A percentile compares a stretch with the other conserved stretches of the same genome.
Conservation (phyloP, 805 yeast genomes). For the Jamesozyma gamospora region DNA sequence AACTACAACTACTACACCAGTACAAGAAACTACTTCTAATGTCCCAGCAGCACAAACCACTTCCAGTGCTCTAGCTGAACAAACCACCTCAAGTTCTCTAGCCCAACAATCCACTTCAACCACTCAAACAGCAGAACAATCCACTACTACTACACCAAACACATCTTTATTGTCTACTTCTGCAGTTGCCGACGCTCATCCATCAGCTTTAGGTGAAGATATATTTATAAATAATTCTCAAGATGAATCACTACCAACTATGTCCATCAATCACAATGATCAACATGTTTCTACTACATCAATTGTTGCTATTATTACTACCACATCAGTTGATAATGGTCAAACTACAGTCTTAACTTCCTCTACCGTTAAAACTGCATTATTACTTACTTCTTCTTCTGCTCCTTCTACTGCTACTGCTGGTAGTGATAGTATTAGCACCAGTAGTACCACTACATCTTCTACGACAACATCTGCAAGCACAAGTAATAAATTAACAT, state of each 20-base stretch:
- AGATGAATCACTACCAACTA: background rate
- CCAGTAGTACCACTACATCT: slow-evolving; percentile 5
- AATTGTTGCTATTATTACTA: background rate
- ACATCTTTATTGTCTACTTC: slow-evolving; percentile 5
- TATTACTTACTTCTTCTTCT: too few relatives aligned
- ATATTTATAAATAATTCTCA: background rate
- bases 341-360: background rate
- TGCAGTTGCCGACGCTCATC: slow-evolving; percentile 8
- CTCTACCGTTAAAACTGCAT: slow-evolving; percentile 6
- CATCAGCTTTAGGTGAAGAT: slow-evolving; percentile 1
- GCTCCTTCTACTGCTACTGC: slow-evolving; percentile 5
- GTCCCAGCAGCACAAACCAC: slow-evolving; percentile 11
- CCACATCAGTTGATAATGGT: background rate
- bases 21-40: background rate
- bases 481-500: slow-evolving; percentile 13
- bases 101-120: background rate
- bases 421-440: background rate
- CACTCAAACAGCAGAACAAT: slow-evolving; percentile 9
- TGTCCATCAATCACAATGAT: background rate
- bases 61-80: slow-evolving; percentile 9
- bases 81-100: background rate
- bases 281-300: slow-evolving; percentile 4
- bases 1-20: background rate
- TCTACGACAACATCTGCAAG: slow-evolving; percentile 8
- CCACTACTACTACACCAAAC: slow-evolving; percentile 10